Conservation (phyloP, 352 stramenopile genomes). For the Pseudoperonospora humuli region DNA sequence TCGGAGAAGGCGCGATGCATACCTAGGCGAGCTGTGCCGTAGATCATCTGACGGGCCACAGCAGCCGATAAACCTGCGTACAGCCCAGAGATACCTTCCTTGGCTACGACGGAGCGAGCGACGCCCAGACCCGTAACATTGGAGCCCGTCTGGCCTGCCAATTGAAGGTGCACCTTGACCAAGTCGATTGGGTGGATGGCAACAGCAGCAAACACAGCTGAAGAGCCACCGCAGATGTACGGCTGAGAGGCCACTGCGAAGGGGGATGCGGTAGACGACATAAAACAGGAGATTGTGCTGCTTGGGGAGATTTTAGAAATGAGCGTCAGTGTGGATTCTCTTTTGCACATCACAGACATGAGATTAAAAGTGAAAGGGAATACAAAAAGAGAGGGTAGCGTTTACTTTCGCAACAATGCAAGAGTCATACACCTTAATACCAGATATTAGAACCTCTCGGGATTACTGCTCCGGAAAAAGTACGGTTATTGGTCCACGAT, state of each 20-base stretch:
- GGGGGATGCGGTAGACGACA: constrained; percentile 31
- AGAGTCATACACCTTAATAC: too few relatives aligned
- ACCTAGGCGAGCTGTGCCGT: constrained; percentile 74
- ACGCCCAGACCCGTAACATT: constrained; percentile 72
- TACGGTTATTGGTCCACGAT: too few relatives aligned
- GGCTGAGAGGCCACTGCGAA: constrained; percentile 55
- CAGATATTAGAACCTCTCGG: too few relatives aligned
- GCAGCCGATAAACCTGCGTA: constrained; percentile 80
- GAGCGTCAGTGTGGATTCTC: constrained; percentile 8
- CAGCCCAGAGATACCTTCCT: constrained; percentile 74
- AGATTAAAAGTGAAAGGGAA: constrained; percentile 9
- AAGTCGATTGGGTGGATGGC: constrained; percentile 88
- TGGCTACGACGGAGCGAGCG: constrained; percentile 67
- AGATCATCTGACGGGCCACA: constrained; percentile 81
- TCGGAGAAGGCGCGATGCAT: constrained; percentile 82
- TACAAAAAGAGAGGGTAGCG: too few relatives aligned
- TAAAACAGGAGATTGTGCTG: constrained; percentile 6
- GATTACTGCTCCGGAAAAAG: too few relatives aligned
- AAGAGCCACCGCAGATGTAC: constrained; percentile 71
- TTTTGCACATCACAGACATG: constrained; percentile 14
- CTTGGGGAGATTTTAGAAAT: constrained; percentile 25
- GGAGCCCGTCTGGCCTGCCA: constrained; percentile 69
- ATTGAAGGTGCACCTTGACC: constrained; percentile 87
- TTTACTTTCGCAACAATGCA: too few relatives aligned
- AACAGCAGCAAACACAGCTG: constrained; percentile 65